phyloP scores from a whole-genome alignment of 805 yeast species.

The Starmerella stigmatis region DNA sequence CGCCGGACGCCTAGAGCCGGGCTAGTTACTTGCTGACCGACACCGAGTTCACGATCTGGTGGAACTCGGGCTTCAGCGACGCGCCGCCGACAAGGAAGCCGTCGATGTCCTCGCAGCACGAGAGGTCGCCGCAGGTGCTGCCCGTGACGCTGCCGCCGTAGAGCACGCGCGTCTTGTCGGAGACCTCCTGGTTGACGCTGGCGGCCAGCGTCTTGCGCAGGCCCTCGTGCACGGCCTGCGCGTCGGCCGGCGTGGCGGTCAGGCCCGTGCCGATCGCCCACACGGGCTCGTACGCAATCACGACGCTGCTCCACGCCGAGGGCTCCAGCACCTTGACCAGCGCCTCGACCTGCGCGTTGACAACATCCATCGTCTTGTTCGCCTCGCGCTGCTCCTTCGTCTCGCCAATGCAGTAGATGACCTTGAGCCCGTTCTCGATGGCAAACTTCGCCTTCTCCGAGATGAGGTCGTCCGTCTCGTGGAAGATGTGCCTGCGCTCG shows the following conservation, averaged over 20 bases:
- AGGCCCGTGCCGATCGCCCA: constrained; percentile 99
- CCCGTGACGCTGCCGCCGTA: constrained; percentile 99
- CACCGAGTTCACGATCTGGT: constrained; percentile 67
- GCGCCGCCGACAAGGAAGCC: constrained; percentile 99
- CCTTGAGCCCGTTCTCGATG: constrained; percentile 76
- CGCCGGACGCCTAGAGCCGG: not conserved
- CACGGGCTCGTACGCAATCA: constrained; percentile 97
- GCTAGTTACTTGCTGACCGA: not conserved
- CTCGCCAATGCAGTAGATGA: constrained; percentile 96
- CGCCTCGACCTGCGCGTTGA: constrained; percentile 82
- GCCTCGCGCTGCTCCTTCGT: constrained; percentile 90
- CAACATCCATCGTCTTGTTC: constrained; percentile 73
- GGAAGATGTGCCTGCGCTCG: constrained; percentile 91
- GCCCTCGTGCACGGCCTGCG: constrained; percentile 84
- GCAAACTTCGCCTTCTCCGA: constrained; percentile 95
- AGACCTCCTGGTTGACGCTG: constrained; percentile 68
- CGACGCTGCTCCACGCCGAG: constrained; percentile 81
- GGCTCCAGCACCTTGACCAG: constrained; percentile 57
- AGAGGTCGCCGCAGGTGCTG: constrained; percentile 79
- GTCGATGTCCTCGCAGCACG: constrained; percentile 86
- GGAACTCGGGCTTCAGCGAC: constrained; percentile 93
- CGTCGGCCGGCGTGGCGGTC: constrained; percentile 97
- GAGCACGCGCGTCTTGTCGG: constrained; percentile 74
- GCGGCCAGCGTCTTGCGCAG: constrained; percentile 75
- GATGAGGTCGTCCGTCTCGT: constrained; percentile 80